Evolutionary conservation across 106 monocot species (phyloP).

Genomic region (Apostasia ramifera): DNA sequence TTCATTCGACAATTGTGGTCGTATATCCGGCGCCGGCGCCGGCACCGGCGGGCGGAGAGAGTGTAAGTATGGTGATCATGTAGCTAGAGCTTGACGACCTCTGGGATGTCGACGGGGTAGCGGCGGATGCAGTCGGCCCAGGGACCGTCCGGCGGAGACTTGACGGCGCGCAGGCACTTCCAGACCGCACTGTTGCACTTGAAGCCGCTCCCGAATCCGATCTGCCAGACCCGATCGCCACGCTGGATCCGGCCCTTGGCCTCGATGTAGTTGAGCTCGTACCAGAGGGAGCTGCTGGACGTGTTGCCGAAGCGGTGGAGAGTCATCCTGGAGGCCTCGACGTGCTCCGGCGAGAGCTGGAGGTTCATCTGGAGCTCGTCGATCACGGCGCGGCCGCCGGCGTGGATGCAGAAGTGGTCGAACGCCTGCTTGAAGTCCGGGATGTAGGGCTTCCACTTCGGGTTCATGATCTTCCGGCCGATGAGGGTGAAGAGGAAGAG

Average conservation of each 20-base stretch:
- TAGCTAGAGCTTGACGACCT: slow-evolving; percentile 16
- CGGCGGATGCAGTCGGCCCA: slow-evolving; percentile 22
- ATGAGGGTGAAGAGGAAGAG: slow-evolving; percentile 22
- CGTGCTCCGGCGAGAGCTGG: slow-evolving; percentile 47
- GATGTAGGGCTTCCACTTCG: slow-evolving; percentile 41
- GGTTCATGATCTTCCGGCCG: slow-evolving; percentile 12
- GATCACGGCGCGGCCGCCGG: slow-evolving; percentile 77
- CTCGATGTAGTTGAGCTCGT: slow-evolving; percentile 51
- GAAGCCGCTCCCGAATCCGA: slow-evolving; percentile 30
- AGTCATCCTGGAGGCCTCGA: slow-evolving; percentile 75
- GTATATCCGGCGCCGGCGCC: no score
- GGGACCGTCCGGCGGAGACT: slow-evolving; percentile 10
- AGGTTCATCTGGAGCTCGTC: slow-evolving; percentile 81
- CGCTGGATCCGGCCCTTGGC: slow-evolving; percentile 19
- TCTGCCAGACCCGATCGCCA: slow-evolving; percentile 22
- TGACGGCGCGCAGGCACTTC: slow-evolving; percentile 21
- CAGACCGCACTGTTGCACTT: slow-evolving; percentile 25
- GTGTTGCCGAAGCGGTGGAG: slow-evolving; percentile 84
- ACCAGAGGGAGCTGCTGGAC: slow-evolving; percentile 81
- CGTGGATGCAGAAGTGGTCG: slow-evolving; percentile 94
- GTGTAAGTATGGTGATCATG: no score
- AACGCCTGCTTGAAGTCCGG: slow-evolving; percentile 83
- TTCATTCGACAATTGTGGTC: no score
- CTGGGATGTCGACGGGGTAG: slow-evolving; percentile 23
- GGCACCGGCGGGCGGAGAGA: no score